phyloP scores from a whole-genome alignment of 2,329 filamentous ascomycete species.

The Hortaea werneckii region DNA sequence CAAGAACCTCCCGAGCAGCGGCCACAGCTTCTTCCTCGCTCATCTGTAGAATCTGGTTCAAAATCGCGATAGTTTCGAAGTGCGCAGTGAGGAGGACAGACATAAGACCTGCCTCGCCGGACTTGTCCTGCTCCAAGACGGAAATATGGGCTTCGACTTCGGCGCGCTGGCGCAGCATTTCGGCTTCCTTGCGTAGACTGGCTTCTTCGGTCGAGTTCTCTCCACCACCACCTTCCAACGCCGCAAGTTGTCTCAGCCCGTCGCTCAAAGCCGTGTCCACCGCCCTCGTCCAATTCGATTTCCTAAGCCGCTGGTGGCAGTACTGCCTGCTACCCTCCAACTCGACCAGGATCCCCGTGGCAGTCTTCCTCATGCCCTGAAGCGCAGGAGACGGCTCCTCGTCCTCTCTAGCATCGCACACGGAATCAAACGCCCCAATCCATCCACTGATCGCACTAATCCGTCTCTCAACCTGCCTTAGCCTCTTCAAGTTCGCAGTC shows the following conservation, averaged over 20 bases:
- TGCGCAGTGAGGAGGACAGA: slow-evolving; percentile 81
- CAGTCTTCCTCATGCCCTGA: slow-evolving; percentile 71
- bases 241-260: slow-evolving; percentile 65
- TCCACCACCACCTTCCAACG: slow-evolving; percentile 53
- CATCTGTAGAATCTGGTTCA: slow-evolving; percentile 74
- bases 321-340: slow-evolving; percentile 84
- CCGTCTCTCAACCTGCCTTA: slow-evolving; percentile 72
- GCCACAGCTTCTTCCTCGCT: slow-evolving; percentile 72
- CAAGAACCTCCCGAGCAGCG: slow-evolving; percentile 66
- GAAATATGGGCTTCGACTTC: slow-evolving; percentile 68
- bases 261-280: slow-evolving; percentile 83
- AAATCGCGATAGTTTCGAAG: slow-evolving; percentile 78
- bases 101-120: slow-evolving; percentile 64
- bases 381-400: slow-evolving; percentile 58
- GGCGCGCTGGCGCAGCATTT: slow-evolving; percentile 73
- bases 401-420: slow-evolving; percentile 64
- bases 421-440: slow-evolving; percentile 81
- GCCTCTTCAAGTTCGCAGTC: slow-evolving; percentile 66
- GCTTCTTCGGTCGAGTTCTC: slow-evolving; percentile 53
- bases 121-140: slow-evolving; percentile 74
- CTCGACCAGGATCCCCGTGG: slow-evolving; percentile 78
- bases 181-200: slow-evolving; percentile 68
- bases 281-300: slow-evolving; percentile 74
- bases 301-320: slow-evolving; percentile 72
- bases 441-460: slow-evolving; percentile 81